phyloP scores from a whole-genome alignment of 257 asterid species.

The Fraxinus excelsior region DNA sequence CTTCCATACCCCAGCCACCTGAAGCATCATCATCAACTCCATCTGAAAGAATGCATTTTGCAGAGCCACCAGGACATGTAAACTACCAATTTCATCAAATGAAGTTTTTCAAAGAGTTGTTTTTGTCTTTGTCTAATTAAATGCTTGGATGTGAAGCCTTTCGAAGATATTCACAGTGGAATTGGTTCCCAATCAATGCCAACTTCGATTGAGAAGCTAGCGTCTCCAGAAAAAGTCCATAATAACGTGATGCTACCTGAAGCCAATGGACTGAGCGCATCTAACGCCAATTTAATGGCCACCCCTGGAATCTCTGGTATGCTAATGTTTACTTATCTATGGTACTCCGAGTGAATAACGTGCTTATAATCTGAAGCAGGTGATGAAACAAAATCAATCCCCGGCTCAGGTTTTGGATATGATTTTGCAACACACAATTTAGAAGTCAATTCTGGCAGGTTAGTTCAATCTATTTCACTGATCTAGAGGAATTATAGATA shows the following conservation, averaged over 20 bases:
- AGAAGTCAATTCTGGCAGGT: conserved; percentile 71
- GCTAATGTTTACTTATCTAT: background rate
- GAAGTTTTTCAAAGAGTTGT: background rate
- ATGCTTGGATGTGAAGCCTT: conserved; percentile 52
- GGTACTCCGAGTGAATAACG: conserved; percentile 18
- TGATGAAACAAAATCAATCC: conserved; percentile 64
- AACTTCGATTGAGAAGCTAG: conserved; percentile 65
- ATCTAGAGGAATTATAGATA: background rate
- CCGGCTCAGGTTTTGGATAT: conserved; percentile 82
- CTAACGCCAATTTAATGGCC: conserved; percentile 45
- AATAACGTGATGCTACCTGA: conserved; percentile 42
- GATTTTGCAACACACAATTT: conserved; percentile 60
- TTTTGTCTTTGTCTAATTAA: conserved; percentile 32
- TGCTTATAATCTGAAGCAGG: conserved; percentile 39
- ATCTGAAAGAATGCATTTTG: conserved; percentile 43
- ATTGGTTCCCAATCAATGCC: conserved; percentile 41
- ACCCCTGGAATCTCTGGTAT: conserved; percentile 79
- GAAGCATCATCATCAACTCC: conserved; percentile 71
- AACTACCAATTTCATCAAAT: conserved; percentile 21
- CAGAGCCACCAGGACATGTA: conserved; percentile 58
- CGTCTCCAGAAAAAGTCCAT: conserved; percentile 28
- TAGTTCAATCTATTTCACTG: conserved; percentile 24
- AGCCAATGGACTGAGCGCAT: conserved; percentile 42
- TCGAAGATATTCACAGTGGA: conserved; percentile 52
- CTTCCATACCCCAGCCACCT: conserved; percentile 56